A percentile compares a stretch with the other conserved stretches of the same genome.
These are phyloP conservation scores for Urochloa ruziziensis DNA, from an alignment of 176 grass and related monocot species.

Conservation along the genomic window DNA sequence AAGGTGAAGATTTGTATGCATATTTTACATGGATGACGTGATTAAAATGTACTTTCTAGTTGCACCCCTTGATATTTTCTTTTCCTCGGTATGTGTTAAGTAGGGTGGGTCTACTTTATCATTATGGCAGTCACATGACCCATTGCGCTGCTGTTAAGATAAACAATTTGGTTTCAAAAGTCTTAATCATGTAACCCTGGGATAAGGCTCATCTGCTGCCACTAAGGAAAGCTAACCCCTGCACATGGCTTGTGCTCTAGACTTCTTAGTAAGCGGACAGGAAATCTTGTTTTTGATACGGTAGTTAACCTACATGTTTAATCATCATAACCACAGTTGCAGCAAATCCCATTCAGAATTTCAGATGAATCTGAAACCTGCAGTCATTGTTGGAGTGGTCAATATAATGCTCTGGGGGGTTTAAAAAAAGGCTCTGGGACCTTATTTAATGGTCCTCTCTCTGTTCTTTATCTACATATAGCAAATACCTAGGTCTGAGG, in stretches of 20 bases:
- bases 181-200: conserved; percentile 46
- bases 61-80: conserved; percentile 10
- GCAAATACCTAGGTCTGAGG: conserved; percentile 26
- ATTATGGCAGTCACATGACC: conserved; percentile 56
- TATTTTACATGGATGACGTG: conserved; percentile 32
- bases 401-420: conserved; percentile 28
- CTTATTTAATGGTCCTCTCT: conserved; percentile 25
- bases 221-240: conserved; percentile 40
- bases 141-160: conserved; percentile 38
- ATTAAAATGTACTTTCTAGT: conserved; percentile 45
- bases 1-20: conserved; percentile 10
- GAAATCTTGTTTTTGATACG: conserved; percentile 54
- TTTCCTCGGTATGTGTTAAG: conserved; percentile 39
- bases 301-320: conserved; percentile 47
- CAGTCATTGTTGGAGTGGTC: conserved; percentile 23
- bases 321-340: conserved; percentile 38
- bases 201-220: conserved; percentile 39
- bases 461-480: conserved; percentile 24
- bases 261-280: conserved; percentile 48
- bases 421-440: conserved; percentile 24
- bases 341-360: conserved; percentile 37
- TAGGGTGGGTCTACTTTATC: conserved; percentile 35
- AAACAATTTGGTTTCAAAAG: conserved; percentile 48
- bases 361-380: conserved; percentile 44
- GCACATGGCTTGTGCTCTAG: conserved; percentile 63